Evolutionary conservation across 768 basidiomycete genomes (phyloP).

Genomic region (Lentinus brumalis): DNA sequence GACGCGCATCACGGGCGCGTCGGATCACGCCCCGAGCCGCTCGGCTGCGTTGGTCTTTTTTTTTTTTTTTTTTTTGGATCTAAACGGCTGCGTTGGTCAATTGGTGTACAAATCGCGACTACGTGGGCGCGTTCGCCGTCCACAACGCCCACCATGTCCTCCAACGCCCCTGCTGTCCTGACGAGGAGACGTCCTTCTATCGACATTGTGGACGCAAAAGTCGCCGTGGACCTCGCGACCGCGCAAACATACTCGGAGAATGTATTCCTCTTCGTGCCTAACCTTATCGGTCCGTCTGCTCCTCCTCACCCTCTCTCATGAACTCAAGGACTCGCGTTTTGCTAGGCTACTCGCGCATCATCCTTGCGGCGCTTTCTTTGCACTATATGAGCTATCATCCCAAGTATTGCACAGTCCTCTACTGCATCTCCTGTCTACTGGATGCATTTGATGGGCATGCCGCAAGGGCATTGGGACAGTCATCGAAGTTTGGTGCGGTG

Average conservation of each 20-base stretch:
- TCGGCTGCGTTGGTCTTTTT: conserved; percentile 2
- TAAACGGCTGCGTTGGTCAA: background rate
- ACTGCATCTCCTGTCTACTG: conserved; percentile 87
- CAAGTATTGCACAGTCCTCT: conserved; percentile 86
- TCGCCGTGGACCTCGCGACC: conserved; percentile 85
- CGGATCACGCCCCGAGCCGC: conserved; percentile 11
- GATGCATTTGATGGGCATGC: conserved; percentile 96
- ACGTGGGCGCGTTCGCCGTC: conserved; percentile 17
- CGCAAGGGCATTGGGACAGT: conserved; percentile 85
- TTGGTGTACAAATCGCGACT: conserved; percentile 15
- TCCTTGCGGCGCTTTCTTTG: conserved; percentile 86
- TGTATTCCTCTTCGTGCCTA: conserved; percentile 95
- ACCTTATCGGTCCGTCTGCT: conserved; percentile 79
- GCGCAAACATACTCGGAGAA: conserved; percentile 90
- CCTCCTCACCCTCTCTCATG: conserved; percentile 1
- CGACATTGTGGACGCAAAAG: conserved; percentile 79
- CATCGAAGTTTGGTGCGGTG: conserved; percentile 96
- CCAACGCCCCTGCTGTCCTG: conserved; percentile 15
- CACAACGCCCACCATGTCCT: conserved; percentile 21
- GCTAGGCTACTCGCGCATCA: conserved; percentile 85
- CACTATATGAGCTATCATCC: conserved; percentile 96
- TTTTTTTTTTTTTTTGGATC: no score
- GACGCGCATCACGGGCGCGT: conserved; percentile 10
- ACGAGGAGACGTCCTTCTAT: conserved; percentile 55
- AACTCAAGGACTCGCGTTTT: conserved; percentile 2